Evolutionary conservation across 1,284 basidiomycete species (phyloP).

Genomic region (Erythrobasidium hasegawianum): DNA sequence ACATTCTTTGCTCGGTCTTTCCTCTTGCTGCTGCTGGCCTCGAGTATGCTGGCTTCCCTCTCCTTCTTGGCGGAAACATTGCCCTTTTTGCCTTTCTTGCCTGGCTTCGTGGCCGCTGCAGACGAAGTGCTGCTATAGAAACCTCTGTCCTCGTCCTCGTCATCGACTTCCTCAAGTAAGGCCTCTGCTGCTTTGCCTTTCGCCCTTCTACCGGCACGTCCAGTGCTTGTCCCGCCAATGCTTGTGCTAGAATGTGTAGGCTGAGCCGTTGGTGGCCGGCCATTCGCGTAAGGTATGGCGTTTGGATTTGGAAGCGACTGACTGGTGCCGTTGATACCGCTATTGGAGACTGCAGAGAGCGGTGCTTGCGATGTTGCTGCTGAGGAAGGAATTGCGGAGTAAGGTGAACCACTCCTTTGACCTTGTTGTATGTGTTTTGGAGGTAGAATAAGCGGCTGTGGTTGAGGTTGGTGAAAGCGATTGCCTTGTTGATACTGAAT

Average conservation of each 20-base stretch:
- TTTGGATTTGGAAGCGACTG: not conserved
- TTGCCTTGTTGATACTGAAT: too few relatives aligned
- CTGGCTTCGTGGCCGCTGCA: not conserved
- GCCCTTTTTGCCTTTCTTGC: constrained; percentile 7
- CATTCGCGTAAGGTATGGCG: constrained; percentile 32
- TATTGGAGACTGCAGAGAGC: not conserved
- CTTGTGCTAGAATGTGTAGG: not conserved
- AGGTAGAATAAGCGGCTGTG: constrained; percentile 22
- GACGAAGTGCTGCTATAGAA: not conserved
- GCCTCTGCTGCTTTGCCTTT: not conserved
- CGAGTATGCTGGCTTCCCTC: not conserved
- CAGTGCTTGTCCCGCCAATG: not conserved
- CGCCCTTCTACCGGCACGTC: not conserved
- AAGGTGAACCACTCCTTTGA: constrained; percentile 21
- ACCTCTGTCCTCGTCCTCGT: constrained; percentile 1
- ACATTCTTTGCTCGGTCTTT: constrained; percentile 6
- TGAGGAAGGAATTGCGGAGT: not conserved
- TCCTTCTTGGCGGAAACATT: not conserved
- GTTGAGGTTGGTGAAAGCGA: not conserved
- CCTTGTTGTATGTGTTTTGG: constrained; percentile 9
- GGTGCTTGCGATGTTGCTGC: constrained; percentile 11
- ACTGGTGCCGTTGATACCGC: not conserved
- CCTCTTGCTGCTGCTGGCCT: not conserved
- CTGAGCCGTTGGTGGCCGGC: constrained; percentile 21
- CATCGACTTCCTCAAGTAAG: constrained; percentile 4